phyloP scores from a whole-genome alignment of 2,329 filamentous ascomycete genomes.

The Cladosporium sp. region DNA sequence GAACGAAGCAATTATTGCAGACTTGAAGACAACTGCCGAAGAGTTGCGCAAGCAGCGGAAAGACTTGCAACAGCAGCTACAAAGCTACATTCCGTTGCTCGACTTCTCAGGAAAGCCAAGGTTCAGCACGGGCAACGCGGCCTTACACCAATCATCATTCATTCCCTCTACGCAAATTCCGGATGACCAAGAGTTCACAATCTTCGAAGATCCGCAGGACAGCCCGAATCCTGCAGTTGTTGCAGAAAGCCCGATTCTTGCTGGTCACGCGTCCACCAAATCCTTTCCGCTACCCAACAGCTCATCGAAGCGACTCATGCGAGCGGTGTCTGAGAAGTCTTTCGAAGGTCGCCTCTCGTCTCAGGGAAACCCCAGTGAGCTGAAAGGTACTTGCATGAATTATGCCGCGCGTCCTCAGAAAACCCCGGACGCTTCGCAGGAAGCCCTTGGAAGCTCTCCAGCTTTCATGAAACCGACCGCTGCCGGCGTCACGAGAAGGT shows the following conservation, averaged over 20 bases:
- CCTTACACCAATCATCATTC: no score
- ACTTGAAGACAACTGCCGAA: neutral
- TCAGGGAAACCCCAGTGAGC: neutral
- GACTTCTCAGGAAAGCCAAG: constrained; percentile 1
- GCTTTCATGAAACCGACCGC: constrained; percentile 3
- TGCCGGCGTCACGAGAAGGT: neutral
- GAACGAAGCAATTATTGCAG: neutral
- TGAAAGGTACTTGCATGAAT: neutral
- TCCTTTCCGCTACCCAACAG: constrained; percentile 22
- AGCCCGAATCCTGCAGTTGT: neutral
- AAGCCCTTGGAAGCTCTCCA: constrained; percentile 5
- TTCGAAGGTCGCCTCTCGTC: neutral
- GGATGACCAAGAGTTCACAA: neutral
- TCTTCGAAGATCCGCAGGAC: constrained; percentile 1
- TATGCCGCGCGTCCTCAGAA: neutral
- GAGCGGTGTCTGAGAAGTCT: neutral
- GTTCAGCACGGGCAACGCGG: neutral
- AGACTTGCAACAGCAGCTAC: neutral
- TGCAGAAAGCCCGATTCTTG: neutral
- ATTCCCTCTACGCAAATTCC: no score
- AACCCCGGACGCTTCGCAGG: neutral
- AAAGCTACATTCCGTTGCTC: neutral
- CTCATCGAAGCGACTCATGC: constrained; percentile 22
- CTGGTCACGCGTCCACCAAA: constrained; percentile 6
- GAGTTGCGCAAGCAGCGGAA: neutral